phyloP scores from a whole-genome alignment of 1,139 yeast species.

The Blastobotrys buckinghamii region DNA sequence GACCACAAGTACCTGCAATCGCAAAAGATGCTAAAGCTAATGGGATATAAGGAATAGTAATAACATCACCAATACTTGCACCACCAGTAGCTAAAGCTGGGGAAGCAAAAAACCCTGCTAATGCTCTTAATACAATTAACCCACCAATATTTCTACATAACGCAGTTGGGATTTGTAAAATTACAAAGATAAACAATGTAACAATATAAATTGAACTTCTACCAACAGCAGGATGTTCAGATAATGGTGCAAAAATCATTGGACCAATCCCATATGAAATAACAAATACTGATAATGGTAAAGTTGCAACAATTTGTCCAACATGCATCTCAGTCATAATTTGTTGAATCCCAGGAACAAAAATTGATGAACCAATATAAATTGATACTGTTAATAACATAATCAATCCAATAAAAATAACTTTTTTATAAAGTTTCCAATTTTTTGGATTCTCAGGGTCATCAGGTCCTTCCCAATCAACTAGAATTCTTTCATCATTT shows the following conservation, averaged over 20 bases:
- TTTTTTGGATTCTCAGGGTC: slow-evolving; percentile 57
- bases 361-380: slow-evolving; percentile 58
- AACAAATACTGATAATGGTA: slow-evolving; percentile 52
- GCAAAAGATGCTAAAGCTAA: slow-evolving; percentile 47
- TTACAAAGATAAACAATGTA: slow-evolving; percentile 50
- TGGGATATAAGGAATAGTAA: slow-evolving; percentile 27
- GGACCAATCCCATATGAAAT: slow-evolving; percentile 56
- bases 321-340: slow-evolving; percentile 42
- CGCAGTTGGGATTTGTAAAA: slow-evolving; percentile 48
- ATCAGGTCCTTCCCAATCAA: slow-evolving; percentile 44
- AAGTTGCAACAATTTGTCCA: slow-evolving; percentile 40
- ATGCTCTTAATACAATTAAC: slow-evolving; percentile 60
- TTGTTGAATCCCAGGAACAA: slow-evolving; percentile 49
- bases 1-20: slow-evolving; percentile 52
- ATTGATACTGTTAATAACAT: slow-evolving; percentile 46
- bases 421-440: slow-evolving; percentile 43
- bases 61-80: slow-evolving; percentile 67
- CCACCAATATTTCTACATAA: slow-evolving; percentile 45
- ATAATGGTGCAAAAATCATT: slow-evolving; percentile 49
- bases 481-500: not conserved
- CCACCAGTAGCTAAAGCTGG: slow-evolving; percentile 87
- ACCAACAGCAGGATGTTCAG: slow-evolving; percentile 49
- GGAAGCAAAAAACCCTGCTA: slow-evolving; percentile 74
- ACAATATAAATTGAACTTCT: slow-evolving; percentile 47
- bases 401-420: slow-evolving; percentile 38